phyloP scores from a whole-genome alignment of 2,329 filamentous ascomycete genomes.

The Phaeosphaeriaceae sp. region DNA sequence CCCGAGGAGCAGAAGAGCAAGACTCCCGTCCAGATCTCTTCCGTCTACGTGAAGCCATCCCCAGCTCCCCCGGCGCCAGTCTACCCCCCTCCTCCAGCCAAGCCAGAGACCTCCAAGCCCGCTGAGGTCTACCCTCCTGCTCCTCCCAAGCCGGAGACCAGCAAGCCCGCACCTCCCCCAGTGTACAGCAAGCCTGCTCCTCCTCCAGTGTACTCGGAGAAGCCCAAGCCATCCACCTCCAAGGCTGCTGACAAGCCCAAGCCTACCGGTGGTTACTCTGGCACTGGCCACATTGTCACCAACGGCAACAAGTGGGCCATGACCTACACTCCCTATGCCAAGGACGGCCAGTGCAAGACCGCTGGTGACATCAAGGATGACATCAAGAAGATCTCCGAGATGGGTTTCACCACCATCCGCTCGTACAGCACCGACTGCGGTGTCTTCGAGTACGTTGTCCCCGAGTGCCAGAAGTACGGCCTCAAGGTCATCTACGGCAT shows the following conservation, averaged over 20 bases:
- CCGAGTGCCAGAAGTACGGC: conserved; percentile 70
- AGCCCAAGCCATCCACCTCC: conserved; percentile 30
- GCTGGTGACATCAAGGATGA: conserved; percentile 49
- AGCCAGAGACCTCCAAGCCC: conserved; percentile 11
- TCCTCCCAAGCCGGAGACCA: conserved; percentile 13
- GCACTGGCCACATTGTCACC: conserved; percentile 41
- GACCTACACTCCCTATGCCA: conserved; percentile 59
- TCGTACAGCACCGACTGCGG: conserved; percentile 93
- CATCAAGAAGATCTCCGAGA: conserved; percentile 52
- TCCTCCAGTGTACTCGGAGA: conserved; percentile 14
- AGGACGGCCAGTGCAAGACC: conserved; percentile 53
- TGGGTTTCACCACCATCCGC: conserved; percentile 72
- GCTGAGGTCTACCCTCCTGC: conserved; percentile 18
- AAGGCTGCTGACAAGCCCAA: conserved; percentile 36
- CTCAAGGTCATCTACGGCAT: conserved; percentile 86
- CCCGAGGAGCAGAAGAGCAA: conserved; percentile 70
- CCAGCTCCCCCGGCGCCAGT: conserved; percentile 8
- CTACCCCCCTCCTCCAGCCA: not conserved
- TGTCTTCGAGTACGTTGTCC: conserved; percentile 77
- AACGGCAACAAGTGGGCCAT: conserved; percentile 58
- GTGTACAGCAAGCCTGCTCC: not conserved
- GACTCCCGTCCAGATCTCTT: conserved; percentile 25
- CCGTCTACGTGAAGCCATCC: conserved; percentile 16
- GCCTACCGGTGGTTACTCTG: conserved; percentile 35
- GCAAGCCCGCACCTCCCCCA: conserved; percentile 7